Evolutionary conservation across 108 stramenopile species (phyloP), one percentile per base, ranked within the genome.

Genomic region (Skeletonema potamos): DNA sequence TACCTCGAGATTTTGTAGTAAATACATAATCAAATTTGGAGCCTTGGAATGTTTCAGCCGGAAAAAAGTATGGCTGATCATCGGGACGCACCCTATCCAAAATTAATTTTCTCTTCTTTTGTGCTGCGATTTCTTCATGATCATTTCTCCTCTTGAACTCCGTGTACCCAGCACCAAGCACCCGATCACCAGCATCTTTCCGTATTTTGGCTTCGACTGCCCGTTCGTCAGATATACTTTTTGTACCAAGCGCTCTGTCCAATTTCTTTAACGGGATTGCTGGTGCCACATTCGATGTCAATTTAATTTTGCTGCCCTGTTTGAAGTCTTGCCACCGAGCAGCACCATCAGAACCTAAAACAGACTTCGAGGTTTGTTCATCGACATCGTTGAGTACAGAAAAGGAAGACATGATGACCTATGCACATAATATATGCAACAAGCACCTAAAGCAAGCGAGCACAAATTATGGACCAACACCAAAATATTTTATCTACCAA

Each of bases 11-110:
- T 55, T 81, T 20, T 41, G 91, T 92, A 2, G 94, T 95, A 73
- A 92, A 95, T 13, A 95, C 76, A 72, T 95, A 95, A 72, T 92
- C 87, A 63, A 81, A 87, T 64, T 90, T 92, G 56, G 62, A 88
- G 9, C 91, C 91, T 55, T 82, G 76, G 70, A 92, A 95, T 5
- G 84, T 83, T 30, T 67, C 46, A 0, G 88, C 73, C 13, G 72
- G 58, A 17, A 89, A 75, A 57, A 88, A 95, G 58, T 92, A 95
- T 2, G 79, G 70, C 30, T 70, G 56, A 57, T 90, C 72, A 20
- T 90, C 89, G 2, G 92, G 89, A 65, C 90, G 74, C 60, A 82
- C 80, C 46, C 86, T 54, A 20, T 81, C 82, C 75, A 85, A 67
- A 41, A 87, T 79, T 18, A 74, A 64, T 54, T 82, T 86, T 29